Percentiles rank a stretch among this genome's conserved stretches.
Conservation (phyloP, 441 rosid species). For the Arabidopsis hybrid region DNA sequence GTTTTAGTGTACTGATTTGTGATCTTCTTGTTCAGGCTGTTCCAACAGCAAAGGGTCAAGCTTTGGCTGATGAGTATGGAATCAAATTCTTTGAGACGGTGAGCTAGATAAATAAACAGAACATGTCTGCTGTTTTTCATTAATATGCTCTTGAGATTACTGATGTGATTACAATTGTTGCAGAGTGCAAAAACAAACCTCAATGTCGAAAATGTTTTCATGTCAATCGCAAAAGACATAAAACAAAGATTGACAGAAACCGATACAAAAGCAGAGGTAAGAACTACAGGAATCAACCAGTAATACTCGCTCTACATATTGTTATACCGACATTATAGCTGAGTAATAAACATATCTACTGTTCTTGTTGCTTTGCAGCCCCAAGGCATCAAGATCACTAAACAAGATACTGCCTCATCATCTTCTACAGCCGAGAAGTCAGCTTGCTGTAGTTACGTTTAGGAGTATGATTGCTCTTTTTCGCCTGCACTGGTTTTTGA, state of each 20-base stretch:
- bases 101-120: slow-evolving; percentile 14
- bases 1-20: slow-evolving; percentile 23
- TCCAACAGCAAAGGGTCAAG: slow-evolving; percentile 49
- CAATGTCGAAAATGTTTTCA: slow-evolving; percentile 47
- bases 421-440: slow-evolving; percentile 48
- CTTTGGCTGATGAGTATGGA: slow-evolving; percentile 50
- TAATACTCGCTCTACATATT: neutral
- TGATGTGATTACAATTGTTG: slow-evolving; percentile 22
- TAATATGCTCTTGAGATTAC: neutral
- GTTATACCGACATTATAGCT: slow-evolving; percentile 9
- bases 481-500: slow-evolving; percentile 15
- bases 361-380: slow-evolving; percentile 44
- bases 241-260: slow-evolving; percentile 49
- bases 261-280: slow-evolving; percentile 50
- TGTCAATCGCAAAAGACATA: slow-evolving; percentile 45
- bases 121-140: slow-evolving; percentile 12
- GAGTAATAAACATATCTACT: slow-evolving; percentile 9
- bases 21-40: slow-evolving; percentile 38
- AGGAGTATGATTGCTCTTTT: slow-evolving; percentile 37
- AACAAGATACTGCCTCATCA: slow-evolving; percentile 51
- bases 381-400: slow-evolving; percentile 54
- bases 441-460: slow-evolving; percentile 53
- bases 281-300: neutral
- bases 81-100: slow-evolving; percentile 51
- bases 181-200: slow-evolving; percentile 51